A percentile compares a stretch with the other conserved stretches of the same genome.
Evolutionary conservation across 495 filamentous ascomycete species (phyloP).

Genomic region (Cercophora samala): DNA sequence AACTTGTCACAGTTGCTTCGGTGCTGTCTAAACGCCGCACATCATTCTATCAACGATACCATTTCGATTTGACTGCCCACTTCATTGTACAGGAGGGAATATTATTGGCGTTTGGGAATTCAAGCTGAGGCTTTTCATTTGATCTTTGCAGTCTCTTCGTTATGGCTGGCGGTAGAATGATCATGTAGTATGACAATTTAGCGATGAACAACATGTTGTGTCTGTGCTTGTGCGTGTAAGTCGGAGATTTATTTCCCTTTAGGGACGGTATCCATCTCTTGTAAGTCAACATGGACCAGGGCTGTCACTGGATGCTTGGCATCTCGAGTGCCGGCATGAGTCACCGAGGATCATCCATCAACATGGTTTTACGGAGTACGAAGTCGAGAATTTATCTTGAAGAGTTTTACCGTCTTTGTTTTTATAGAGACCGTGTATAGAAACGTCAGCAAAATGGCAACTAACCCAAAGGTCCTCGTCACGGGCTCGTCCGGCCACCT

Average conservation of each 20-base stretch:
- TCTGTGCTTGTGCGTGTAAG: neutral
- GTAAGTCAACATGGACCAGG: neutral
- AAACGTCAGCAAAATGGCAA: neutral
- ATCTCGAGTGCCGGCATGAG: neutral
- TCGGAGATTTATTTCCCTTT: neutral
- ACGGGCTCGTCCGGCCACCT: constrained; percentile 37
- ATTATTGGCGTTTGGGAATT: constrained; percentile 5
- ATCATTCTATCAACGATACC: neutral
- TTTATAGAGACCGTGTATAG: too few species aligned
- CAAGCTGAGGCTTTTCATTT: neutral
- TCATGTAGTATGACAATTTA: neutral
- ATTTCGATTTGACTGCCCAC: constrained; percentile 3
- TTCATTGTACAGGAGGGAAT: neutral
- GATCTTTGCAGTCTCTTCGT: neutral
- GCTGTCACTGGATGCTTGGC: neutral
- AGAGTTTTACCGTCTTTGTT: neutral
- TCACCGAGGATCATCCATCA: neutral
- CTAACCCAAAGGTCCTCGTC: constrained; percentile 27
- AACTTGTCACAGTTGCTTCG: neutral
- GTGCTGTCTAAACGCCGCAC: neutral
- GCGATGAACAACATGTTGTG: neutral
- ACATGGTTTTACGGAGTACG: neutral
- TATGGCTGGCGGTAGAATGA: neutral
- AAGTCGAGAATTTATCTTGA: too few species aligned
- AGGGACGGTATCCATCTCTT: neutral